Evolutionary conservation across 805 yeast species (phyloP).

Genomic region (Starmerella bacillaris): DNA sequence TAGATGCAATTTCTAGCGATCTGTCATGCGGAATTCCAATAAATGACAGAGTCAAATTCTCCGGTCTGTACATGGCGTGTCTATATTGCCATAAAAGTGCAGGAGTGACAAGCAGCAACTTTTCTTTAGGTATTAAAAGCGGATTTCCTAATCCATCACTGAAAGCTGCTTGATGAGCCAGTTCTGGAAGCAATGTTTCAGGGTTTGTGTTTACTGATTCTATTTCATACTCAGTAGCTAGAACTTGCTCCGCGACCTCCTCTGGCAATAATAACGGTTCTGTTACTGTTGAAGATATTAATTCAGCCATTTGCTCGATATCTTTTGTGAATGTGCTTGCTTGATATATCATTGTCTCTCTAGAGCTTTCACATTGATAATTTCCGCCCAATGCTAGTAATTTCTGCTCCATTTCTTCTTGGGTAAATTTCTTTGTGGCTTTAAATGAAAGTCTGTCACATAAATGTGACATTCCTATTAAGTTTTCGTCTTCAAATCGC

Average conservation of each 20-base stretch:
- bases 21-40: conserved; percentile 60
- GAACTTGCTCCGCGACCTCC: conserved; percentile 57
- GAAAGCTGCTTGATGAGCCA: conserved; percentile 75
- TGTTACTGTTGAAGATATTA: conserved; percentile 61
- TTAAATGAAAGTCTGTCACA: conserved; percentile 65
- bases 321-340: conserved; percentile 84
- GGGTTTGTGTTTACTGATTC: conserved; percentile 68
- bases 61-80: conserved; percentile 51
- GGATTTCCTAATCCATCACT: conserved; percentile 71
- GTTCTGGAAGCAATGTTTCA: conserved; percentile 71
- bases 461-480: conserved; percentile 66
- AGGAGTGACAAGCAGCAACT: conserved; percentile 37
- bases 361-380: conserved; percentile 77
- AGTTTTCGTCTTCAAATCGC: conserved; percentile 44
- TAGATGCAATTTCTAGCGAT: conserved; percentile 47
- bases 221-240: conserved; percentile 63
- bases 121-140: conserved; percentile 57
- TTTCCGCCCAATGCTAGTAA: conserved; percentile 79
- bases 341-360: conserved; percentile 86
- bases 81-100: conserved; percentile 44
- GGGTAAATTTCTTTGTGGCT: conserved; percentile 25
- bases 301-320: conserved; percentile 56
- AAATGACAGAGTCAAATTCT: conserved; percentile 67
- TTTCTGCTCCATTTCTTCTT: conserved; percentile 52
- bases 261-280: conserved; percentile 47